Evolutionary conservation across 192 early-diverging fungal genomes (phyloP), one percentile per base, ranked within the genome.

Genomic region (Backusella australiensis): DNA sequence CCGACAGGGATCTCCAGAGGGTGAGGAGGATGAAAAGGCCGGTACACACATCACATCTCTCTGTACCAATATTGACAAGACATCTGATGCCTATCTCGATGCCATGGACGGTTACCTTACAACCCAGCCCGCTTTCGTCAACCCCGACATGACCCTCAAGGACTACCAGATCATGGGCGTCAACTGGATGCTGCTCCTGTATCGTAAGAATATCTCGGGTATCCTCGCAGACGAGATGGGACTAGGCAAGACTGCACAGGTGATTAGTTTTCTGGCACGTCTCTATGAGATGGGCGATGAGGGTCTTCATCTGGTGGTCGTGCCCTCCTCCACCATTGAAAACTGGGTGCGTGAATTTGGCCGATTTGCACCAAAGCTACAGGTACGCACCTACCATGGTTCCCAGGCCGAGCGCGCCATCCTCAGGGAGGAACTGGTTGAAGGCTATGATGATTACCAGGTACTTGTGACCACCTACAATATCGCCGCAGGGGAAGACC

Each of bases 261-360:
- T 96, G 8, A 96, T 98, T 78, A 80, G 89, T 34, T 96, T 96
- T 73, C 67, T 98, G 36, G 92, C 82, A 7, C 80, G 86, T 9
- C 75, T 94, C 4, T 79, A 80, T 23, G 84, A 85, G 34, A 83
- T 86, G 46, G 82, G 88, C 3, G 72, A 86, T 0, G 70, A 80
- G 1, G 90, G 92, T 0, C 94, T 94, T 6, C 92, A 92, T 78
- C 73, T 98, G 34, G 85, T 98, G 14, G 85, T 98, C 49, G 94
- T 95, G 3, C 96, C 96, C 29, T 85, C 96, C 6, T 96, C 96
- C 19, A 95, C 94, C 7, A 72, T 96, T n/a, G 78, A 79, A 56
- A 98, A 98, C 83, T 98, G 96, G 96, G 71, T 94, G 67, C 92
- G 94, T 67, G 96, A 98, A 84, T 93, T 96, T 75, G 83, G 84